phyloP scores from a whole-genome alignment of 495 filamentous ascomycete genomes.

The Articulospora tetracladia region DNA sequence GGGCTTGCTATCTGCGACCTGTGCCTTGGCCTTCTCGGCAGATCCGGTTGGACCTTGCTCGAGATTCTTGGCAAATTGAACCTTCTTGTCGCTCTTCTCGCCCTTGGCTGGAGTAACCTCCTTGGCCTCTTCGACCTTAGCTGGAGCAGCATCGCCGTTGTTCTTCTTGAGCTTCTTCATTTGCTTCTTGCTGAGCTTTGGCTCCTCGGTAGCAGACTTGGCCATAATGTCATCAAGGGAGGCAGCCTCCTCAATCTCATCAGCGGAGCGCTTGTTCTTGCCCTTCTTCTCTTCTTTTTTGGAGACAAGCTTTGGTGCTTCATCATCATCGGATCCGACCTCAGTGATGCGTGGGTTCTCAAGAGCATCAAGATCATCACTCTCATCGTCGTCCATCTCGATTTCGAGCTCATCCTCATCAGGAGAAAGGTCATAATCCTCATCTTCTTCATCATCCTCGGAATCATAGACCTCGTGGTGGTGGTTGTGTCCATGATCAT shows the following conservation, averaged over 20 bases:
- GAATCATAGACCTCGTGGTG: constrained; percentile 51
- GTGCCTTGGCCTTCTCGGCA: constrained; percentile 70
- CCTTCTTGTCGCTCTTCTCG: constrained; percentile 82
- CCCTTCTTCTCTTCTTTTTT: constrained; percentile 55
- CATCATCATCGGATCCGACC: constrained; percentile 67
- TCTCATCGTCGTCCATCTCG: constrained; percentile 63
- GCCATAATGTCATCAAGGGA: constrained; percentile 66
- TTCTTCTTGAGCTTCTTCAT: constrained; percentile 99
- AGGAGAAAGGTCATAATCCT: constrained; percentile 77
- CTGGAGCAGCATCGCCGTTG: constrained; percentile 73
- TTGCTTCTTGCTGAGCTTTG: constrained; percentile 83
- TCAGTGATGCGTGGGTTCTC: constrained; percentile 80
- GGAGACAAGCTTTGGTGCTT: constrained; percentile 70
- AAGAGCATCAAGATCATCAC: constrained; percentile 79
- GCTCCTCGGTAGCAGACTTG: constrained; percentile 42
- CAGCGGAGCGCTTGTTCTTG: constrained; percentile 85
- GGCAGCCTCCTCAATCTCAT: constrained; percentile 54
- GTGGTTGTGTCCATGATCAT: constrained; percentile 46
- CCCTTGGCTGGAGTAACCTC: constrained; percentile 27
- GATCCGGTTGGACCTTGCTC: constrained; percentile 89
- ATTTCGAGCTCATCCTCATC: constrained; percentile 67
- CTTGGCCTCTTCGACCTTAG: constrained; percentile 53
- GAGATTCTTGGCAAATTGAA: constrained; percentile 97
- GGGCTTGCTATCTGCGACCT: constrained; percentile 74
- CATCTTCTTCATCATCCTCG: constrained; percentile 62